Evolutionary conservation across 345 rosid species (phyloP), one percentile per base, ranked within the genome.

Genomic region (Linum lewisii): DNA sequence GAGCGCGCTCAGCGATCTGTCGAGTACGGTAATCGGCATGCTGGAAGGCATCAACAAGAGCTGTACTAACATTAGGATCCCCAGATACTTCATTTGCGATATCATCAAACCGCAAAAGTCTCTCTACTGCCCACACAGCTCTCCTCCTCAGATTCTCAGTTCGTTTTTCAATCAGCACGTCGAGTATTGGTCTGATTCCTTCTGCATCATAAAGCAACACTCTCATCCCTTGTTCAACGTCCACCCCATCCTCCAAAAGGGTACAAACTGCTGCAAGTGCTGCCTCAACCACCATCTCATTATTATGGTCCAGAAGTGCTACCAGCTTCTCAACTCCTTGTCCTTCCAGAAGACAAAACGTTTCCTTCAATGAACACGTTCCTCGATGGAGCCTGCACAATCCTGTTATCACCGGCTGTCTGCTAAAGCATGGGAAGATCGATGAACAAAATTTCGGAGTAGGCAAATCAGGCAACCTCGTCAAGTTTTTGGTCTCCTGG

Each of bases 261-360:
- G 95, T 86, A n/a, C 90, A 88, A 8, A 91, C 72, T 49, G 96
- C 96, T 9, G 98, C 98, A 24, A 92, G 79, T 21, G 93, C 85
- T 21, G 95, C 82, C 68, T 84, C 96, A 21, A 88, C 98, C 68
- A 88, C 96, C 69, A 79, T 92, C 73, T 80, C 98, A 10, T 88
- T 86, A 24, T 80, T 79, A 76, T 91, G 98, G 77, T 88, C 98
- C 58, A 91, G 61, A 10, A 91, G 96, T 15, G 93, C 94, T 52
- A 93, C 91, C 61, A 93, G 65, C 60, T 81, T 86, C 81, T 79
- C 87, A 21, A 88, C 86, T 32, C 86, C 95, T 55, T 78, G 88
- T 51, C 99, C 99, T 75, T 88, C 89, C 55, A 79, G 67, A n/a
- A 88, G 87, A 66, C 99, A 93, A 65, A 93, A 93, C 54, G 82